Base-by-base conservation (phyloP, 305 asterid species). In the Petunia hybrid region DNA sequence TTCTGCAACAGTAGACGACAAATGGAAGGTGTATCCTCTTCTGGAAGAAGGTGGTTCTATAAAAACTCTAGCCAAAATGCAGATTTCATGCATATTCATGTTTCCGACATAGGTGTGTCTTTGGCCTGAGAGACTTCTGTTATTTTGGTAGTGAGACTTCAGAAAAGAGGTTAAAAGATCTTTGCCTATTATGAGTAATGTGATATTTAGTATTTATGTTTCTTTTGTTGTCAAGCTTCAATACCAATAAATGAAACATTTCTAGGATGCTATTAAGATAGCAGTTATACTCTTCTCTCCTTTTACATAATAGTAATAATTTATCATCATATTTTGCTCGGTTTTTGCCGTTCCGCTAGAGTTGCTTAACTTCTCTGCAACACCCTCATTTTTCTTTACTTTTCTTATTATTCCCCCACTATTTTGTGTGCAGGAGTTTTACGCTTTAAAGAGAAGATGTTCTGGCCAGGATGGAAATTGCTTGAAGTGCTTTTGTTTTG, bases 371-470 rank as follows among this genome's bases (percentile, higher is more conserved):
- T 13, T 36, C 62, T 6, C 6, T 59, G 64, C 70, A 59, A 10
- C 4, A 56, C 66, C 71, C 38, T 43, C 22, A 48, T n/a, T 76
- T 16, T 41, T 13, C 9, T 38, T 36, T 45, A 2, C 48, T 22
- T 76, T 35, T 59, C 59, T 14, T 80, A 43, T 77, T 14, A 4
- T 80, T 70, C n/a, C 61, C 2, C 9, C 8, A 36, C 31, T 22
- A 22, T 22, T 74, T 13, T 74, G 8, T 53, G 38, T 78, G 76
- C 93, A 95, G 99, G 99, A 95, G 85, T 95, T 93, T 85, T 89
- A 92, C 86, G 92, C 97, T 79, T 82, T 95, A 88, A 95, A 91
- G 88, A 88, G 90, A 73, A 92, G 98, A 87, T 95, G 99, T 88
- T 86, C 78, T 64, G 90, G 90, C 16, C 97, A 89, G 89, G 94